Percentiles rank a stretch among this genome's conserved stretches.
Conservation (phyloP, 495 filamentous ascomycete genomes). For the Hypoxylon subgilvum region DNA sequence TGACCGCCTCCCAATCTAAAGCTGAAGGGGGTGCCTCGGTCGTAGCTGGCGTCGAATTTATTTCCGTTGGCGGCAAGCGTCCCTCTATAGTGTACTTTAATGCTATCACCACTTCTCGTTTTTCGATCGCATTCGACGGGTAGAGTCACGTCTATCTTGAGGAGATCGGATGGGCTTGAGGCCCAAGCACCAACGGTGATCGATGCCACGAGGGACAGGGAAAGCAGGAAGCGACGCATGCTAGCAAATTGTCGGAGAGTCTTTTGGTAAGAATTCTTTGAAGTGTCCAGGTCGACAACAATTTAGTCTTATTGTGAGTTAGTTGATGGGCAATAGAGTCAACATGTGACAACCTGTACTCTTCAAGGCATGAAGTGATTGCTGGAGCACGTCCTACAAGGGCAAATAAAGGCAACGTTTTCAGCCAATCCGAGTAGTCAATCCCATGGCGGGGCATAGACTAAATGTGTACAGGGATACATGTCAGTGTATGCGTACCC, state of each 20-base stretch:
- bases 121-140: constrained; percentile 72
- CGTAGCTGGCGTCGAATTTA: constrained; percentile 72
- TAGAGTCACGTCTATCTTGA: constrained; percentile 78
- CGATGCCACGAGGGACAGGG: constrained; percentile 61
- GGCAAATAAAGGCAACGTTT: too few relatives aligned
- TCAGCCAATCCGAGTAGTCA: too few relatives aligned
- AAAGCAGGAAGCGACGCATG: constrained; percentile 64
- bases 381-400: too few relatives aligned
- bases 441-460: too few relatives aligned
- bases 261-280: too few relatives aligned
- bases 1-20: constrained; percentile 80
- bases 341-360: too few relatives aligned
- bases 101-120: constrained; percentile 74
- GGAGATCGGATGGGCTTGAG: constrained; percentile 58
- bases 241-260: constrained; percentile 27
- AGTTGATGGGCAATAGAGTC: too few relatives aligned
- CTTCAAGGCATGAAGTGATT: too few relatives aligned
- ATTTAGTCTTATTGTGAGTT: too few relatives aligned
- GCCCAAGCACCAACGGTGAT: constrained; percentile 57
- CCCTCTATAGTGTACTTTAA: constrained; percentile 87
- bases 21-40: constrained; percentile 73
- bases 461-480: too few relatives aligned
- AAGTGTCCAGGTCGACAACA: too few relatives aligned
- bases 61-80: constrained; percentile 66
- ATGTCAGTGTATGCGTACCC: too few relatives aligned